These are phyloP conservation scores for Candida jianshihensis DNA, from an alignment of 805 yeast species.

Conservation along the genomic window DNA sequence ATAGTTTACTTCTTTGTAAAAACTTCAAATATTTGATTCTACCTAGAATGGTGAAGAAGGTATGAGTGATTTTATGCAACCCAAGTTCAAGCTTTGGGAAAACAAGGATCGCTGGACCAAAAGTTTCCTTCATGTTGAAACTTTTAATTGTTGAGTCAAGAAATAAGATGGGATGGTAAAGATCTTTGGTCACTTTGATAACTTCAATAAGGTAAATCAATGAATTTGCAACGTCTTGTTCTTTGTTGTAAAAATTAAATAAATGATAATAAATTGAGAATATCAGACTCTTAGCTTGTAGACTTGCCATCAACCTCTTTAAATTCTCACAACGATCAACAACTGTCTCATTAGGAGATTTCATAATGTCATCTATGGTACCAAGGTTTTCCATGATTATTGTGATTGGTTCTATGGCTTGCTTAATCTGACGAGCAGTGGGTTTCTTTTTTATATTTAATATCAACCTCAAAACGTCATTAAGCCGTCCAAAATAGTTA, in stretches of 20 bases:
- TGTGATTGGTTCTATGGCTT: neutral
- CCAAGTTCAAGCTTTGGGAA: conserved; percentile 1
- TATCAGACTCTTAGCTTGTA: neutral
- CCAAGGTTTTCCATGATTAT: neutral
- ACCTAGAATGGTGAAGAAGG: neutral
- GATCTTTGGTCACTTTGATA: neutral
- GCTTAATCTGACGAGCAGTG: neutral
- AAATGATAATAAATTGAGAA: conserved; percentile 1
- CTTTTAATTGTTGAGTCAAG: neutral
- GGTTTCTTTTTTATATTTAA: neutral
- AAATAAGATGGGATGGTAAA: neutral
- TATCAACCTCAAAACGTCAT: neutral
- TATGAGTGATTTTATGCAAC: neutral
- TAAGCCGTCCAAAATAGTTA: no score
- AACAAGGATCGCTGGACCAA: neutral
- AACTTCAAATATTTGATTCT: conserved; percentile 1
- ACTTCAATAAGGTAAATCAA: neutral
- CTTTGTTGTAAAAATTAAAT: neutral
- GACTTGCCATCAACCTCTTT: neutral
- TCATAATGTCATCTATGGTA: neutral
- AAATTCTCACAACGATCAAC: neutral
- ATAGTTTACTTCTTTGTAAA: neutral
- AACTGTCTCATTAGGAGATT: neutral
- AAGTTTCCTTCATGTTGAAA: neutral
- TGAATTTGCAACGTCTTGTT: neutral